Evolutionary conservation across 768 basidiomycete species (phyloP), one percentile per base, ranked within the genome.

Genomic region (Zangia roseola): DNA sequence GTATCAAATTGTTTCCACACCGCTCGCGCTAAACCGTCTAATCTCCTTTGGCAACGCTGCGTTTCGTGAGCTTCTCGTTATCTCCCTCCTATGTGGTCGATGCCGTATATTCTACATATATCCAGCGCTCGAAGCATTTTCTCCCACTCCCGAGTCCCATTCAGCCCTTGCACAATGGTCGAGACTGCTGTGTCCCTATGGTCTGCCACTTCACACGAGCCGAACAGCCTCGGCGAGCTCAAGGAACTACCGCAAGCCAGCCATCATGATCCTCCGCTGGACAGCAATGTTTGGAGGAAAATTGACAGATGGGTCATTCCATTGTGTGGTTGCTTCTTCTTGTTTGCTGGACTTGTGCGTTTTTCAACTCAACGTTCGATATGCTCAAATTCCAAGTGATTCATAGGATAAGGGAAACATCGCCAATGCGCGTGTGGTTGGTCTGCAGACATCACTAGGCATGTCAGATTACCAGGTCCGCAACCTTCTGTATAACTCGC

Each of bases 391-490:
- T 31, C 13, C 16, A 4, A 1, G 35, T 13, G 2, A 21, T 46
- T 21, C 33, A 6, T 21, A 69, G 81, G 47, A 79, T 17, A 49
- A 48, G 37, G 63, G 57, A 19, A 82, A 82, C 56, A 72, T 83
- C 30, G 77, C 71, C 13, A 84, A 85, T 57, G 83, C 83, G 21
- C 74, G 76, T 17, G 74, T 84, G 4, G 84, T 79, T 12, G 83
- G 83, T 6, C 61, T 86, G 48, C 79, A 82, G 56, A 74, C 64
- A 17, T 73, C 80, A 40, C 59, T 86, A 28, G 68, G 17, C 4
- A 53, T 64, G 30, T 54, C 65, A 2, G 56, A 67, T 40, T 62
- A 69, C 33, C 58, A 67, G 47, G 65, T 62, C 13, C n/a, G 16
- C 9, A 17, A 12, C 8, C 6, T n/a, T 17, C 5, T 14, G 31